Evolutionary conservation across 116 monocot genomes (phyloP), one percentile per base, ranked within the genome.

Genomic region (Dioscorea cayenensis): DNA sequence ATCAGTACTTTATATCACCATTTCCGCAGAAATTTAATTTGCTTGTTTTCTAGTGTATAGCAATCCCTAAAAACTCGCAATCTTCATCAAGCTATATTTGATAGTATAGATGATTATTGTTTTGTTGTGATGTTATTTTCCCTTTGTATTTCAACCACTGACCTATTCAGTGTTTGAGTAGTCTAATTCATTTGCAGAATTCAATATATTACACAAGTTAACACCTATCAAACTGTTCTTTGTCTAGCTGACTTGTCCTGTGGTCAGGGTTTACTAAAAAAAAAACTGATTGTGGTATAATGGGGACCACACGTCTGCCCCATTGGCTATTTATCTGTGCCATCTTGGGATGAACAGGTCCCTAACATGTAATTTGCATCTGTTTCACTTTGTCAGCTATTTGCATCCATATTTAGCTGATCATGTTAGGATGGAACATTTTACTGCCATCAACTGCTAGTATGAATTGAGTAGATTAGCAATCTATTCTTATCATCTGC

Each of bases 321-420:
- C 80, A 49, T 66, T 70, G 75, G 64, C 38, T 55, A 25, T 12
- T 55, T 16, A 36, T 67, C 43, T 43, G 48, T 55, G 49, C 37
- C 71, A 64, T 75, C 43, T 11, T 80, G 75, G 75, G 70, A 70
- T 66, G 70, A 75, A 64, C 55, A 49, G 35, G 80, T 65, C 75
- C 80, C 80, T 51, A 49, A 80, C 28, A 71, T 36, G 37, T 12
- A 5, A 69, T 9, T 18, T 36, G 68, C 75, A 75, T 80, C 55
- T 71, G 14, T 62, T 78, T 73, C 79, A 75, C 71, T 75, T 80
- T 80, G 79, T 79, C 69, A 70, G 72, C 63, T 51, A 66, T 27
- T 1, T 28, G 29, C 14, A 21, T 35, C 43, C 14, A 69, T 14
- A 25, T 64, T 50, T 79, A 69, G 79, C 61, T 79, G 79, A 73